Evolutionary conservation across 2,329 filamentous ascomycete genomes (phyloP), one percentile per base, ranked within the genome.

Genomic region (Clarireedia paspali): DNA sequence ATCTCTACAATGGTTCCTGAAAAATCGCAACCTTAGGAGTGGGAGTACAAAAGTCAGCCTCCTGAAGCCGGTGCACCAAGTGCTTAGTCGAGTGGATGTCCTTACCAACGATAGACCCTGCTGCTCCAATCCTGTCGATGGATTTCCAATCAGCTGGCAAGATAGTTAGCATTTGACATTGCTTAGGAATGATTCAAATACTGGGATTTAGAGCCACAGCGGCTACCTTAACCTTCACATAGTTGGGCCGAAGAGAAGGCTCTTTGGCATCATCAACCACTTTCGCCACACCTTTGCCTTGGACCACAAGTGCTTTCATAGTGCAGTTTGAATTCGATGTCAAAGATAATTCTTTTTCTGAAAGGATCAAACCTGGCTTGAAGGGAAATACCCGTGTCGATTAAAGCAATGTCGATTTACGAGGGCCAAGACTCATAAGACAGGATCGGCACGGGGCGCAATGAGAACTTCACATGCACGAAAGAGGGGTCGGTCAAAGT

Each of bases 171-270:
- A 9, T 57, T 36, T 4, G 44, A 53, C 39, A 58, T 46, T 14
- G 30, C n/a, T 20, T 64, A 60, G 44, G 64, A 61, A 10, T 64
- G 39, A 10, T 58, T 62, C 48, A 66, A 60, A 63, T 63, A 67
- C 44, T 67, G 4, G 65, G 66, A 57, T 66, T 67, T 10, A 67
- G 47, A n/a, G 65, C 65, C 23, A 67, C 61, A 27, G 63, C 64
- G 1, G 63, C 46, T 3, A 60, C 63, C 47, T 61, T 64, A 2
- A 67, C 59, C 1, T 65, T 49, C n/a, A 67, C 57, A 34, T 60
- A 65, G 40, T 61, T 59, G 26, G 53, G 50, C 36, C 55, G 55
- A 38, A 38, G 34, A 15, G 34, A 38, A 38, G 34, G 34, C 34
- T 38, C 34, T 15, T 38, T 38, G 34, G 15, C 34, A 15, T 38